Evolutionary conservation across 768 basidiomycete genomes (phyloP).

Genomic region (Flagelloscypha sp.): DNA sequence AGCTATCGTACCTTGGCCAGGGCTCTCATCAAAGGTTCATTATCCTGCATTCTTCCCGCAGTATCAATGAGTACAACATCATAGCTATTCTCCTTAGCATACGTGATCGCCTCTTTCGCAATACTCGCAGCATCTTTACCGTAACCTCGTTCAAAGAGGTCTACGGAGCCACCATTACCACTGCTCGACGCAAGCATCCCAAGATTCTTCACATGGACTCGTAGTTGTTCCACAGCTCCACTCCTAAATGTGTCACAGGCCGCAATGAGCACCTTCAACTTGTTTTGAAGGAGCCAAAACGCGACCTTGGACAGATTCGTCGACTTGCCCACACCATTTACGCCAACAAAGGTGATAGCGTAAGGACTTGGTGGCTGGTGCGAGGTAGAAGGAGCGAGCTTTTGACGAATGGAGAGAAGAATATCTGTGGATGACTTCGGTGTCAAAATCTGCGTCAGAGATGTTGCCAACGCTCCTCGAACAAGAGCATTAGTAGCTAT

Average conservation of each 20-base stretch:
- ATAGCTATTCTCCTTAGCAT: constrained; percentile 84
- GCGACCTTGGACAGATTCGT: constrained; percentile 97
- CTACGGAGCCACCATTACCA: constrained; percentile 70
- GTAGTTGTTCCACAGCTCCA: constrained; percentile 95
- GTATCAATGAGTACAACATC: constrained; percentile 98
- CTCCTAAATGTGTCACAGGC: constrained; percentile 99
- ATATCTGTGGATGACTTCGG: constrained; percentile 98
- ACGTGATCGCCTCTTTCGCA: constrained; percentile 87
- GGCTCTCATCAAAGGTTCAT: constrained; percentile 98
- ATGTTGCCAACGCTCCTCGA: constrained; percentile 70
- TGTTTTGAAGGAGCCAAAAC: constrained; percentile 98
- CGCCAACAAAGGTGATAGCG: constrained; percentile 92
- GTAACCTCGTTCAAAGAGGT: constrained; percentile 93
- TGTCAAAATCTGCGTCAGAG: constrained; percentile 88
- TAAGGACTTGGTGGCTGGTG: constrained; percentile 80
- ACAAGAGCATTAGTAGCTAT: constrained; percentile 82
- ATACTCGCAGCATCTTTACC: constrained; percentile 99
- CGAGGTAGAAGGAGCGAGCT: constrained; percentile 65
- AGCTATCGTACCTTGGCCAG: constrained; percentile 68
- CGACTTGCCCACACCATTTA: constrained; percentile 98
- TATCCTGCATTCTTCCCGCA: constrained; percentile 98
- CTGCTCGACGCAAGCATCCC: constrained; percentile 73
- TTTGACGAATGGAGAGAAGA: constrained; percentile 84
- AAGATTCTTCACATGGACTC: constrained; percentile 93
- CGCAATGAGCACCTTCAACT: constrained; percentile 86